A percentile compares a stretch with the other conserved stretches of the same genome.
Conservation (phyloP, 2,329 filamentous ascomycete species). For the Paraconiothyrium brasiliense region DNA sequence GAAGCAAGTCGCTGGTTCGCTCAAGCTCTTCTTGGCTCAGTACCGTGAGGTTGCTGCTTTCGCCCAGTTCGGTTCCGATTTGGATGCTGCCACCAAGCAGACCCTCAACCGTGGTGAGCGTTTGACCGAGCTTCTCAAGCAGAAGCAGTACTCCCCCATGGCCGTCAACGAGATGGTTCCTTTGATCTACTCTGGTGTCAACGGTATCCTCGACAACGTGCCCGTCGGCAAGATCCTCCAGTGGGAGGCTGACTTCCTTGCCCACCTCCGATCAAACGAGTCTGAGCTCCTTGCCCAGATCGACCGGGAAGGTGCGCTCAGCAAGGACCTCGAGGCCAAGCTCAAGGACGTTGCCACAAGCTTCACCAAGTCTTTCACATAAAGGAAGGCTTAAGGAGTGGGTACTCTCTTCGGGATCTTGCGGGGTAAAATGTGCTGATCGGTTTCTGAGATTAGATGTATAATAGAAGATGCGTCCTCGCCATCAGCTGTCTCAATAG, state of each 20-base stretch:
- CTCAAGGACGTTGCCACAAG: constrained; percentile 77
- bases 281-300: constrained; percentile 82
- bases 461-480: constrained; percentile 47
- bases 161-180: constrained; percentile 99
- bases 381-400: constrained; percentile 47
- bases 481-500: constrained; percentile 46
- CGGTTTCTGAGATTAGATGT: constrained; percentile 44
- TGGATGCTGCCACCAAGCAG: constrained; percentile 99
- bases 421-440: constrained; percentile 51
- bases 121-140: constrained; percentile 98
- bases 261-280: constrained; percentile 92
- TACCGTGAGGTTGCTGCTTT: constrained; percentile 99
- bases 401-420: constrained; percentile 48
- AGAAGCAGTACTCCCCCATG: constrained; percentile 99
- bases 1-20: constrained; percentile 99
- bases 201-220: constrained; percentile 88
- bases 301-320: constrained; percentile 93
- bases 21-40: constrained; percentile 99
- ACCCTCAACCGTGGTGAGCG: constrained; percentile 98
- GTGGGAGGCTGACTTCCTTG: constrained; percentile 95
- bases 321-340: constrained; percentile 90
- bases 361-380: constrained; percentile 94
- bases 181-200: constrained; percentile 99
- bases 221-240: constrained; percentile 90
- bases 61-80: constrained; percentile 99